phyloP scores from a whole-genome alignment of 169 alveolate species.

The Eimeria brunetti region DNA sequence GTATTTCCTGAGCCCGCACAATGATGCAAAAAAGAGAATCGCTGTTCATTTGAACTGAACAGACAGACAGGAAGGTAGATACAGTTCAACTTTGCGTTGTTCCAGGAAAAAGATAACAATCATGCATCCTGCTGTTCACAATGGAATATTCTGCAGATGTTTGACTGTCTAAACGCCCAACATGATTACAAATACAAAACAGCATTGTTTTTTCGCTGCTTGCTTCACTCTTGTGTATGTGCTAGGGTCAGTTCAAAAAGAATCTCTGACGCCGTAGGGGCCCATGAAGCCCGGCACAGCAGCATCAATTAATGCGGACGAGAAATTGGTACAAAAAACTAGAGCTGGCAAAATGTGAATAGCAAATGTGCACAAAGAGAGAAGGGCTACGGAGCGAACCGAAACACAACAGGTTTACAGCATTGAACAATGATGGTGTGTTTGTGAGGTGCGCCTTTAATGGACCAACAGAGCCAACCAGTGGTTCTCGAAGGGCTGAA shows the following conservation, averaged over 20 bases:
- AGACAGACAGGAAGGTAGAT: background rate
- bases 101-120: too few species aligned
- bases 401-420: too few species aligned
- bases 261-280: background rate
- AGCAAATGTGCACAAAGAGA: background rate
- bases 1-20: constrained; percentile 80
- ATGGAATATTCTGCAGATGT: background rate
- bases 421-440: too few species aligned
- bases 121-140: background rate
- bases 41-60: background rate
- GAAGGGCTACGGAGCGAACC: background rate
- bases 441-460: too few species aligned
- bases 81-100: background rate
- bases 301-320: background rate
- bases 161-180: background rate
- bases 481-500: background rate
- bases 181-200: background rate
- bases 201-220: background rate
- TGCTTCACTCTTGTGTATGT: background rate
- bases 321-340: background rate
- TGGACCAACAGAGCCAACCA: background rate
- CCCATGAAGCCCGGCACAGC: background rate
- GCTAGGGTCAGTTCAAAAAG: too few species aligned
- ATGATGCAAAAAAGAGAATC: background rate
- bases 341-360: background rate